Conservation (phyloP, 192 early-diverging fungal species). For the Umbelopsis sp. region DNA sequence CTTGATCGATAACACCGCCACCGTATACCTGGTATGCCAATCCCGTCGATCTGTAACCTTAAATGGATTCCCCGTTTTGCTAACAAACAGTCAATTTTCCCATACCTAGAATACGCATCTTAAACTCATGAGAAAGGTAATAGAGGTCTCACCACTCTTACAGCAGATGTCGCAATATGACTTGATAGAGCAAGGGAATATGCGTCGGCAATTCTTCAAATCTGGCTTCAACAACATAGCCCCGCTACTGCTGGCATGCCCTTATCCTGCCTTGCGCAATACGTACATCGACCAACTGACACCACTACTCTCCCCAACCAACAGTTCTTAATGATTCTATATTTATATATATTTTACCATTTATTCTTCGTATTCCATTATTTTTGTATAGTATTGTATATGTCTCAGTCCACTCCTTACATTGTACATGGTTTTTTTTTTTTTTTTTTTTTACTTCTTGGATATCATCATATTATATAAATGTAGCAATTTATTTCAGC, state of each 20-base stretch:
- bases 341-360: no score
- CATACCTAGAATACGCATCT: slow-evolving; percentile 14
- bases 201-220: slow-evolving; percentile 17
- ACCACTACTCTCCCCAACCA: background rate
- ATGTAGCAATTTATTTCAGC: background rate
- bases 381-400: slow-evolving; percentile 18
- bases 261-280: background rate
- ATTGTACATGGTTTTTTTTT: no score
- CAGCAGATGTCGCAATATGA: background rate
- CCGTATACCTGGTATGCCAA: background rate
- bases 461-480: background rate
- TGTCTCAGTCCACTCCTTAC: background rate
- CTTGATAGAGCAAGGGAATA: background rate
- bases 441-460: background rate
- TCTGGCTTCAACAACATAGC: slow-evolving; percentile 19
- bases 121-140: slow-evolving; percentile 17
- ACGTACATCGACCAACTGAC: background rate
- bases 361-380: background rate
- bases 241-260: background rate
- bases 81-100: background rate
- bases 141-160: background rate
- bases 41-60: background rate
- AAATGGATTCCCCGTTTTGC: background rate
- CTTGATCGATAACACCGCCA: background rate
- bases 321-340: no score